Percentiles rank a stretch among this genome's conserved stretches.
phyloP scores from a whole-genome alignment of 2,329 filamentous ascomycete genomes.

The Ceratocystis harringtonii region DNA sequence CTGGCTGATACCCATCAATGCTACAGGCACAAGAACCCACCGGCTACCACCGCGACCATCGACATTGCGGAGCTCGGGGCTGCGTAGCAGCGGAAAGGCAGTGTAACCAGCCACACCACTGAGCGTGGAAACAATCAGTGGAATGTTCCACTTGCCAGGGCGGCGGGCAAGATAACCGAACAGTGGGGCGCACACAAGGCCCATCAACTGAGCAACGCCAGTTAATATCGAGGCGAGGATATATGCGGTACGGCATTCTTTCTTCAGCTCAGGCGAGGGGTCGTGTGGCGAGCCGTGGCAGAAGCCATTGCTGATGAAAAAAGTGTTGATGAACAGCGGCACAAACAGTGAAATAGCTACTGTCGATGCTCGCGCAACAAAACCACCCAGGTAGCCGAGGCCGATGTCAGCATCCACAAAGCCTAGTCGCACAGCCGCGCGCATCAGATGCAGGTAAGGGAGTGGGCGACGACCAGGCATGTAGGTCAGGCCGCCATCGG shows the following conservation, averaged over 20 bases:
- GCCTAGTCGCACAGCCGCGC: constrained; percentile 52
- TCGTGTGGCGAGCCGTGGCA: constrained; percentile 55
- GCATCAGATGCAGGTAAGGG: constrained; percentile 45
- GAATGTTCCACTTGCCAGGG: constrained; percentile 51
- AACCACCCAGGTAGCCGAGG: constrained; percentile 81
- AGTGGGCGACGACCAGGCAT: constrained; percentile 22
- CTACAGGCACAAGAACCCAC: constrained; percentile 59
- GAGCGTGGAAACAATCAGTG: constrained; percentile 55
- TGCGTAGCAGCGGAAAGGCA: constrained; percentile 58
- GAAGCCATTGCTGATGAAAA: constrained; percentile 66
- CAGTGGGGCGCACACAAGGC: constrained; percentile 66
- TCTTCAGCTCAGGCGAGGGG: constrained; percentile 59
- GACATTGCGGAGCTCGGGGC: constrained; percentile 54
- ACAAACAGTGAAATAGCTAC: constrained; percentile 93
- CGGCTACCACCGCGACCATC: constrained; percentile 52
- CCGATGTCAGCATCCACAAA: constrained; percentile 64
- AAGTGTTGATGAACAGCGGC: constrained; percentile 81
- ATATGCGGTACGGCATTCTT: constrained; percentile 74
- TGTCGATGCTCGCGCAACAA: constrained; percentile 85
- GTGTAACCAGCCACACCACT: constrained; percentile 67
- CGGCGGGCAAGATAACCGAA: constrained; percentile 77
- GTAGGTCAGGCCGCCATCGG: not conserved
- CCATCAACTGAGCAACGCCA: constrained; percentile 75
- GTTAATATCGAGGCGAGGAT: constrained; percentile 75
- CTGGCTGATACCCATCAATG: constrained; percentile 76